A percentile compares a stretch with the other conserved stretches of the same genome.
Evolutionary conservation across 2,329 filamentous ascomycete genomes (phyloP).

Genomic region (Cephalotrichum gorgonifer): DNA sequence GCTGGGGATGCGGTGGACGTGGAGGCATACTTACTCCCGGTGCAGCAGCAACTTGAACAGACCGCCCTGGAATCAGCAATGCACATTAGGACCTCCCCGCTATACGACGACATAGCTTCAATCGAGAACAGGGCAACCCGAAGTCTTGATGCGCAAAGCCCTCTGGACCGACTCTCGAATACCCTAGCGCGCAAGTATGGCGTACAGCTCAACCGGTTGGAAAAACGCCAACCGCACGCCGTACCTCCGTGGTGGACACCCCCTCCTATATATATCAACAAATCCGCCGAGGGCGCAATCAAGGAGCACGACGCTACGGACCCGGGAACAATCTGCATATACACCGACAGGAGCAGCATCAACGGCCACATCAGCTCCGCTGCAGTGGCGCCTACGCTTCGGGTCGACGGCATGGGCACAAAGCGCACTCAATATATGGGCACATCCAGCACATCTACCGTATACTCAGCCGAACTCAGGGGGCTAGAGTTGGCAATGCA

Average conservation of each 20-base stretch:
- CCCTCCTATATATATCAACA: neutral
- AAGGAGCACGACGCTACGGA: slow-evolving; percentile 7
- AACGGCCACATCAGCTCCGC: slow-evolving; percentile 13
- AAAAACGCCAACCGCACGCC: slow-evolving; percentile 7
- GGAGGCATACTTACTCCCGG: slow-evolving; percentile 14
- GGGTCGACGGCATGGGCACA: neutral
- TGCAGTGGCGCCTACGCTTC: slow-evolving; percentile 11
- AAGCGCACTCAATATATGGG: slow-evolving; percentile 15
- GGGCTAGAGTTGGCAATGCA: slow-evolving; percentile 16
- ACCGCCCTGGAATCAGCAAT: slow-evolving; percentile 13
- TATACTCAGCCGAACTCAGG: slow-evolving; percentile 17
- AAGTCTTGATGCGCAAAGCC: slow-evolving; percentile 4
- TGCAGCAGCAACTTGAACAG: slow-evolving; percentile 11
- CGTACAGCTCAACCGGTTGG: slow-evolving; percentile 7
- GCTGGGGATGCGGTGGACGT: slow-evolving; percentile 14
- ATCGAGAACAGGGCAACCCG: neutral
- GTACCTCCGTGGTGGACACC: slow-evolving; percentile 5
- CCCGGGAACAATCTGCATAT: slow-evolving; percentile 9
- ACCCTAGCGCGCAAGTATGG: slow-evolving; percentile 7
- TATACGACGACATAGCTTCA: slow-evolving; percentile 7
- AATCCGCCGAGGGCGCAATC: slow-evolving; percentile 2
- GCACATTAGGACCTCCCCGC: slow-evolving; percentile 10
- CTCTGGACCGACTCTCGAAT: slow-evolving; percentile 7
- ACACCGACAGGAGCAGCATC: slow-evolving; percentile 7
- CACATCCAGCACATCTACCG: slow-evolving; percentile 14